phyloP scores from a whole-genome alignment of 1,284 basidiomycete species.

The Meira miltonrushii region DNA sequence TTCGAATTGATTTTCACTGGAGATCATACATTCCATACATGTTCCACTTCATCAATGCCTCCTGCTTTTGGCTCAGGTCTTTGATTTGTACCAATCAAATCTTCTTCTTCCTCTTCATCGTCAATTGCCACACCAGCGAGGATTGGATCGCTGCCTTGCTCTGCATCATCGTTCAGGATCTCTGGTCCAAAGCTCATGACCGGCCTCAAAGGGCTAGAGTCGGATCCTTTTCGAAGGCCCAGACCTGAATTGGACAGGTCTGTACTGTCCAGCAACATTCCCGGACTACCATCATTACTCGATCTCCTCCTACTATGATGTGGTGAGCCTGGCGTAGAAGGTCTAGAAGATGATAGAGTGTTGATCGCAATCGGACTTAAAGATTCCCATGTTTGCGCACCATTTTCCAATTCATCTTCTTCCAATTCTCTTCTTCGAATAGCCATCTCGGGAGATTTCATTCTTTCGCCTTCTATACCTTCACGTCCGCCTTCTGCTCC shows the following conservation, averaged over 20 bases:
- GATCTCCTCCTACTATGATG: slow-evolving; percentile 23
- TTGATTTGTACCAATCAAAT: slow-evolving; percentile 21
- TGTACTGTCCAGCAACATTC: slow-evolving; percentile 11
- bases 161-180: slow-evolving; percentile 28
- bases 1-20: no score
- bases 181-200: slow-evolving; percentile 28
- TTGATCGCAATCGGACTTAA: slow-evolving; percentile 48
- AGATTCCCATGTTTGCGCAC: slow-evolving; percentile 40
- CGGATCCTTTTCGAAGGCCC: slow-evolving; percentile 21
- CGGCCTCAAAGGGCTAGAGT: slow-evolving; percentile 29
- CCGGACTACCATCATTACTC: slow-evolving; percentile 7
- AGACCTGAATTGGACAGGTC: neutral
- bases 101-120: slow-evolving; percentile 20
- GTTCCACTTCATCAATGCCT: slow-evolving; percentile 34
- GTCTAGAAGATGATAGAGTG: slow-evolving; percentile 21
- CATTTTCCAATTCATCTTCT: slow-evolving; percentile 26
- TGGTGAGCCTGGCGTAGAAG: slow-evolving; percentile 15
- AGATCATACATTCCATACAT: slow-evolving; percentile 12
- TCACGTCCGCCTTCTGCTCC: neutral
- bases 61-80: slow-evolving; percentile 36
- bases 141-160: slow-evolving; percentile 23
- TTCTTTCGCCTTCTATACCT: slow-evolving; percentile 9
- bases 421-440: neutral
- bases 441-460: neutral
- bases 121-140: neutral